Percentiles rank a stretch among this genome's conserved stretches.
These are phyloP conservation scores for Gastrodia elata DNA, from an alignment of 106 monocot species.

Conservation along the genomic window DNA sequence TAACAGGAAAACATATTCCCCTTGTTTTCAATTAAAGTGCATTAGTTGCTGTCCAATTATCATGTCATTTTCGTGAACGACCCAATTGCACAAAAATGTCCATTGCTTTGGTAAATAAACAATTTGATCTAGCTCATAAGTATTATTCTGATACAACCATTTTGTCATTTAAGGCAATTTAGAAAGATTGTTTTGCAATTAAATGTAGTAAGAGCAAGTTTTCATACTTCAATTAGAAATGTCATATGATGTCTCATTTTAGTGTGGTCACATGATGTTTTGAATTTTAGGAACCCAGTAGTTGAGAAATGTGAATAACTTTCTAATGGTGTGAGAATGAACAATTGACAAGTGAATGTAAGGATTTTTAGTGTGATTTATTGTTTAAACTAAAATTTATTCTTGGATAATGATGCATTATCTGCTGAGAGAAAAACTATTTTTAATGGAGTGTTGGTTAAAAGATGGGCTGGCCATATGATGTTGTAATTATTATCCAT, in stretches of 20 bases:
- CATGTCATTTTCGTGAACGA: neutral
- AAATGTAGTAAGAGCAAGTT: neutral
- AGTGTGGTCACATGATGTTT: neutral
- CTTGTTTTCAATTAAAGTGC: too few relatives aligned
- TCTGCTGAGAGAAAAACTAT: too few relatives aligned
- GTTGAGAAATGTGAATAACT: neutral
- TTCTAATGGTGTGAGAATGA: neutral
- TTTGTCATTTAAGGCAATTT: neutral
- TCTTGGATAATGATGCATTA: too few relatives aligned
- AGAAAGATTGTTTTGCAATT: neutral
- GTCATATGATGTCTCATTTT: neutral
- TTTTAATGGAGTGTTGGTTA: too few relatives aligned
- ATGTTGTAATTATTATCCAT: too few relatives aligned
- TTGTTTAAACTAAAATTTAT: too few relatives aligned
- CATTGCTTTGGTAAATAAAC: neutral
- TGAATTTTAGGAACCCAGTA: neutral
- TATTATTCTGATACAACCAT: neutral
- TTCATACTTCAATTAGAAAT: neutral
- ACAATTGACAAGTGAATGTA: too few relatives aligned
- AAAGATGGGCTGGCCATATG: too few relatives aligned
- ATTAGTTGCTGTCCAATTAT: neutral
- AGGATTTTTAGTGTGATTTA: too few relatives aligned
- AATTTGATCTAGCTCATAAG: neutral
- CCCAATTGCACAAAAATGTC: neutral
- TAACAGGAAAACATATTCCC: too few relatives aligned